These are phyloP conservation scores for Populus davidiana DNA, from an alignment of 345 rosid genomes.

Conservation along the genomic window DNA sequence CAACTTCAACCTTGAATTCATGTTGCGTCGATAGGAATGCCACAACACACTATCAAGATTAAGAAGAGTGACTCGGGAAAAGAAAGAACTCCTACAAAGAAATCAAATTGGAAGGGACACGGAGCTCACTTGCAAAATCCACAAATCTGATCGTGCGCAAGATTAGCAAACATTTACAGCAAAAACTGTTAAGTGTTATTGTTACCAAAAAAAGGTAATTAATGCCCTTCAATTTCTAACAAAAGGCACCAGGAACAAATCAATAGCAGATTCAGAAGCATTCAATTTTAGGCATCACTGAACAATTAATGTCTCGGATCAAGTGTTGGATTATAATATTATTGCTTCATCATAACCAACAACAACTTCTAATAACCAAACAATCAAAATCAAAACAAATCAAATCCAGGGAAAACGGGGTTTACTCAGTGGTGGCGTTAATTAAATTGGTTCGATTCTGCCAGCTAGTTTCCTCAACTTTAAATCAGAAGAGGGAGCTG, in stretches of 20 bases:
- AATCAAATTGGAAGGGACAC: too few relatives aligned
- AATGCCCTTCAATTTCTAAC: too few relatives aligned
- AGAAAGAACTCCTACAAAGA: too few relatives aligned
- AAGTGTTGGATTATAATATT: constrained; percentile 56
- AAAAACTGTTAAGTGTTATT: too few relatives aligned
- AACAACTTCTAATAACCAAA: not conserved
- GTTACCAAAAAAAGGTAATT: too few relatives aligned
- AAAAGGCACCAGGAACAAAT: too few relatives aligned
- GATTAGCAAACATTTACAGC: too few relatives aligned
- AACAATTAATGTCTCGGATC: constrained; percentile 47
- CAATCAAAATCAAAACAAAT: not conserved
- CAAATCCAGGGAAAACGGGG: constrained; percentile 1
- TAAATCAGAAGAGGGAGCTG: constrained; percentile 59
- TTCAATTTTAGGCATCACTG: constrained; percentile 29
- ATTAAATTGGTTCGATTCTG: constrained; percentile 60
- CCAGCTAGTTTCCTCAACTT: constrained; percentile 54
- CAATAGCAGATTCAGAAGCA: constrained; percentile 48
- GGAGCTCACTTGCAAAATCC: not conserved
- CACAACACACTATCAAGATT: too few relatives aligned
- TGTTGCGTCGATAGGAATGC: not conserved
- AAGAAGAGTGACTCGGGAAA: too few relatives aligned
- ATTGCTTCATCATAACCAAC: constrained; percentile 49
- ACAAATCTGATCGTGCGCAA: not conserved
- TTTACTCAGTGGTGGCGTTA: constrained; percentile 52
- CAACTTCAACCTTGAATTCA: not conserved